Evolutionary conservation across 495 filamentous ascomycete species (phyloP).

Genomic region (Bacidia gigantensis): DNA sequence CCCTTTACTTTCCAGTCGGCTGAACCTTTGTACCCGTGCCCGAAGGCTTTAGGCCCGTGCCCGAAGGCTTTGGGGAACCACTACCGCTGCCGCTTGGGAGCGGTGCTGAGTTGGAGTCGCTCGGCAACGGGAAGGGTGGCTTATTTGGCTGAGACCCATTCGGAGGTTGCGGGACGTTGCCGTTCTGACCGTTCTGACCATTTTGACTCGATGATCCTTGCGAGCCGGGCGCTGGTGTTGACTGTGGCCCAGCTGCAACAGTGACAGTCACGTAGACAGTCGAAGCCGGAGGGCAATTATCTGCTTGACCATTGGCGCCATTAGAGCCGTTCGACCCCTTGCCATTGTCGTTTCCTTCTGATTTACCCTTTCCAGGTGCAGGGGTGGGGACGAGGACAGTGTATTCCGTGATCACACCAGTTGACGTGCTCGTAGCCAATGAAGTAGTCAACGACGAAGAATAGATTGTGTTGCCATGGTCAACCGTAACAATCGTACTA

Average conservation of each 20-base stretch:
- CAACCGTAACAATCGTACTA: conserved; percentile 21
- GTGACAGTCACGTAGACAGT: conserved; percentile 30
- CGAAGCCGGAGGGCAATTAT: conserved; percentile 6
- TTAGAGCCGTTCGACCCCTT: neutral
- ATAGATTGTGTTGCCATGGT: conserved; percentile 19
- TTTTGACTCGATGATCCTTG: neutral
- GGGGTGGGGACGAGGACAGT: conserved; percentile 11
- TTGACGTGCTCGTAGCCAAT: conserved; percentile 16
- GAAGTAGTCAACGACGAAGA: conserved; percentile 23
- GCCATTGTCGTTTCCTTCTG: neutral
- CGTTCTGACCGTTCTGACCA: neutral
- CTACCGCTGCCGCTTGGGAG: neutral
- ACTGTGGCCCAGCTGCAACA: conserved; percentile 2
- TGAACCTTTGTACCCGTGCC: neutral
- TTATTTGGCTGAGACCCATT: neutral
- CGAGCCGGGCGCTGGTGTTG: neutral
- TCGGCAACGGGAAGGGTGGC: conserved; percentile 1
- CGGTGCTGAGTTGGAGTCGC: neutral
- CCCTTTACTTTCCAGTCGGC: neutral
- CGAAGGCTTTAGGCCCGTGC: neutral
- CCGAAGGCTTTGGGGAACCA: neutral
- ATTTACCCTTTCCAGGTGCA: neutral
- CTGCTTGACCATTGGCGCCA: neutral
- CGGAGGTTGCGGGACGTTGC: neutral
- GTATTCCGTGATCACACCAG: conserved; percentile 10